Evolutionary conservation across 1,284 basidiomycete genomes (phyloP).

Genomic region (Porodaedalea pini): DNA sequence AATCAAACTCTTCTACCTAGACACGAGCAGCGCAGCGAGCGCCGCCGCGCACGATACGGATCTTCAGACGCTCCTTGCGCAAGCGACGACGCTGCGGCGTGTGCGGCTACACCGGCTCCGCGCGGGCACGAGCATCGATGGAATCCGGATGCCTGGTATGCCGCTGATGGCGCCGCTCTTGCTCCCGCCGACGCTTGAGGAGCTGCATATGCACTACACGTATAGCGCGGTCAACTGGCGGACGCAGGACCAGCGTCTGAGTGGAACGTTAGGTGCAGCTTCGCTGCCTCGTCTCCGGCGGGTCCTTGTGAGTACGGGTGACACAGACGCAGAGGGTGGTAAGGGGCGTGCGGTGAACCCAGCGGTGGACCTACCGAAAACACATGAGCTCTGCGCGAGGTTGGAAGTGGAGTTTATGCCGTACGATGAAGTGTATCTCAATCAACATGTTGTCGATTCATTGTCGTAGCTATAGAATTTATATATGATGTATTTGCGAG

Average conservation of each 20-base stretch:
- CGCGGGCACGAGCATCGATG: not conserved
- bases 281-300: not conserved
- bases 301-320: constrained; percentile 2
- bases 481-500: too few species aligned
- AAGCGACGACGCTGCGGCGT: not conserved
- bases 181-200: constrained; percentile 7
- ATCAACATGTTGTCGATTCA: constrained; percentile 3
- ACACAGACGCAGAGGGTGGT: not conserved
- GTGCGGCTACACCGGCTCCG: constrained; percentile 3
- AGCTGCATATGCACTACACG: constrained; percentile 10
- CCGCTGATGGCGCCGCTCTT: not conserved
- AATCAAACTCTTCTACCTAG: constrained; percentile 8
- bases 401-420: not conserved
- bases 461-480: too few species aligned
- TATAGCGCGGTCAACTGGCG: constrained; percentile 10
- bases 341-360: not conserved
- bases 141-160: not conserved
- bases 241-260: constrained; percentile 3
- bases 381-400: not conserved
- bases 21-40: constrained; percentile 1
- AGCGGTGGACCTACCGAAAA: not conserved
- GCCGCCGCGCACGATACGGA: constrained; percentile 5
- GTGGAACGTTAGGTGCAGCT: not conserved
- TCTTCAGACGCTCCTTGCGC: not conserved
- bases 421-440: not conserved